Conservation (phyloP, 768 basidiomycete genomes). For the Lentinula detonsa region DNA sequence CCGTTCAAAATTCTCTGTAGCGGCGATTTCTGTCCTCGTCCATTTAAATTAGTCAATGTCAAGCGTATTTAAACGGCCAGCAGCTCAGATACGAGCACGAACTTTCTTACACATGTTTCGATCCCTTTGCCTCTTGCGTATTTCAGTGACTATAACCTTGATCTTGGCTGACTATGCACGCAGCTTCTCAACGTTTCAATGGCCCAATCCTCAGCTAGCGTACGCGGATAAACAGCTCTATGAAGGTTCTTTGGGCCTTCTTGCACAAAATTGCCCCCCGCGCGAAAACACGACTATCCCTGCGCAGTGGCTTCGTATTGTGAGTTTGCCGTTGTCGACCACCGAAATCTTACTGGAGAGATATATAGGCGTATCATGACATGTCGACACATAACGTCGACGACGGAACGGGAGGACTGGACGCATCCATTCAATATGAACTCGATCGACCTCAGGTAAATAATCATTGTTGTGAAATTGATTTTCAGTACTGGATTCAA, state of each 20-base stretch:
- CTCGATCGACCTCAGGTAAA: constrained; percentile 29
- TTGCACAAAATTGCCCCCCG: constrained; percentile 22
- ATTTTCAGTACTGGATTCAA: not conserved
- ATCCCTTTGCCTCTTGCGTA: not conserved
- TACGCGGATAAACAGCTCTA: constrained; percentile 1
- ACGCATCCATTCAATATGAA: constrained; percentile 45
- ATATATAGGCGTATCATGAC: constrained; percentile 41
- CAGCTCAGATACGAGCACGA: not conserved
- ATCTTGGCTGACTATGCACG: not conserved
- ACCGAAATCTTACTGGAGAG: constrained; percentile 9
- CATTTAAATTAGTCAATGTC: not conserved
- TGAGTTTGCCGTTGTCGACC: constrained; percentile 8
- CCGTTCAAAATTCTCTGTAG: not conserved
- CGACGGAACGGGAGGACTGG: constrained; percentile 44
- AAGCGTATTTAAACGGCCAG: not conserved
- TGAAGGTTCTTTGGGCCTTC: not conserved
- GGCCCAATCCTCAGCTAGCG: not conserved
- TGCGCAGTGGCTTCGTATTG: constrained; percentile 36
- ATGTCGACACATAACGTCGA: constrained; percentile 39
- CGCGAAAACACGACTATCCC: constrained; percentile 24
- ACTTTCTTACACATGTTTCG: too few species aligned
- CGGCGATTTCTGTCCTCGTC: not conserved
- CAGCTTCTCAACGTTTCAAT: not conserved
- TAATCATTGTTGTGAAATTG: constrained; percentile 15
- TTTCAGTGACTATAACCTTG: not conserved